Evolutionary conservation across 2,329 filamentous ascomycete species (phyloP), one percentile per base, ranked within the genome.

Genomic region (Trichoderma breve): DNA sequence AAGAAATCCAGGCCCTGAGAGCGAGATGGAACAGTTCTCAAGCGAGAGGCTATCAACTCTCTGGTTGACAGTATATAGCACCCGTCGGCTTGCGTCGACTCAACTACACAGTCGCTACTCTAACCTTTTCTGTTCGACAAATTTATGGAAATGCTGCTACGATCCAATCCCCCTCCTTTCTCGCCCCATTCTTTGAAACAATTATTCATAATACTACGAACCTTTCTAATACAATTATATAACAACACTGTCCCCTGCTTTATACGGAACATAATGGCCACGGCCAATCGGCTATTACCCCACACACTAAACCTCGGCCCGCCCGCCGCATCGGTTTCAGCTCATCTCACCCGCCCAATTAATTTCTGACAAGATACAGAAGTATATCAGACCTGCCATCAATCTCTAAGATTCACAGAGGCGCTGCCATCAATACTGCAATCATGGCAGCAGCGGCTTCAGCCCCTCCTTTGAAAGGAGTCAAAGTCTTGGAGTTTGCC

Each of bases 401-500:
- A 6, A 6, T 18, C 28, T 36, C n/a, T 8, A 39, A 55, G 24
- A 24, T 34, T 51, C n/a, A 2, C 32, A n/a, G 34, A 9, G 47
- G 24, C 43, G 11, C 47, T 24, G 28, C 26, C 36, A 76, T n/a
- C 14, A 21, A 26, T 39, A 24, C 14, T 12, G 26, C 9, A 51
- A 18, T n/a, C 11, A 55, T 62, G 24, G 58, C 34, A n/a, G 12
- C 43, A 21, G 63, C 30, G 14, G 34, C 39, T 21, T 39, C 57
- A 8, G 74, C 76, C 28, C 79, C 81, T 12, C 81, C 81, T 55
- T 81, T 89, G 32, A 80, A 82, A 58, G 86, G 86, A 73, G 81
- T 89, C 78, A 87, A 85, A 75, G 87, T 90, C 78, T 81, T 90
- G 47, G 88, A 90, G 76, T 86, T 90, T 74, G 88, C 88, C 64